These are phyloP conservation scores for Heterobasidion parviporum DNA, from an alignment of 1,284 basidiomycete species.

Conservation along the genomic window DNA sequence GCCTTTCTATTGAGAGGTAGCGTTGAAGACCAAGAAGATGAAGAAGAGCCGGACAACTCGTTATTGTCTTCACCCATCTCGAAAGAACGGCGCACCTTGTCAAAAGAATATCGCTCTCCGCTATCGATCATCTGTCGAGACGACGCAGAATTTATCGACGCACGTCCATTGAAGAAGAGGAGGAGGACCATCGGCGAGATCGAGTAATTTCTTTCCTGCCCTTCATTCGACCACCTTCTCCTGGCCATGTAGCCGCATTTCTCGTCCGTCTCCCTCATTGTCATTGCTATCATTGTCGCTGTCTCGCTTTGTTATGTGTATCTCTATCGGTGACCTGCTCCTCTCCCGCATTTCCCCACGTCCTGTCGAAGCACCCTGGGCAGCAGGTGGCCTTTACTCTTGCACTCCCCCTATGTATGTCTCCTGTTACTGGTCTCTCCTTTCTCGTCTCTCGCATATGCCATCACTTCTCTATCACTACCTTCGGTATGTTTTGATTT, in stretches of 20 bases:
- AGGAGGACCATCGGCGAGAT: slow-evolving; percentile 19
- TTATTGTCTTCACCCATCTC: slow-evolving; percentile 13
- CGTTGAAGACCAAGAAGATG: slow-evolving; percentile 8
- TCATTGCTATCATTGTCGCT: slow-evolving; percentile 5
- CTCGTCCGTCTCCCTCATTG: background rate
- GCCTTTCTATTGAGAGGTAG: slow-evolving; percentile 33
- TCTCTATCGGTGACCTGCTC: slow-evolving; percentile 1
- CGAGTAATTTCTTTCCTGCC: slow-evolving; percentile 2
- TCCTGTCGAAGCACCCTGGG: background rate
- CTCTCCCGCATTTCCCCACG: background rate
- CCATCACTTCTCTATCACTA: background rate
- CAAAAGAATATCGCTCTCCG: slow-evolving; percentile 1
- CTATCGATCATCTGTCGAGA: slow-evolving; percentile 9
- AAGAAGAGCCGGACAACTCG: slow-evolving; percentile 9
- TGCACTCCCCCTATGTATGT: background rate
- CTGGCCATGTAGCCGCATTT: background rate
- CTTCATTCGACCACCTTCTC: background rate
- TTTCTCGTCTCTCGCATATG: background rate
- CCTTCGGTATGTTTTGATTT: background rate
- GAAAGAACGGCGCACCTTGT: slow-evolving; percentile 8
- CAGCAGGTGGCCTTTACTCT: background rate
- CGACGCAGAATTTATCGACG: slow-evolving; percentile 7
- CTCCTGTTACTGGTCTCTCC: background rate
- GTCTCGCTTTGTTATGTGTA: slow-evolving; percentile 5
- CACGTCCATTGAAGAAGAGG: slow-evolving; percentile 13